phyloP scores from a whole-genome alignment of 179 eudicot species.

The Silene vulgaris region DNA sequence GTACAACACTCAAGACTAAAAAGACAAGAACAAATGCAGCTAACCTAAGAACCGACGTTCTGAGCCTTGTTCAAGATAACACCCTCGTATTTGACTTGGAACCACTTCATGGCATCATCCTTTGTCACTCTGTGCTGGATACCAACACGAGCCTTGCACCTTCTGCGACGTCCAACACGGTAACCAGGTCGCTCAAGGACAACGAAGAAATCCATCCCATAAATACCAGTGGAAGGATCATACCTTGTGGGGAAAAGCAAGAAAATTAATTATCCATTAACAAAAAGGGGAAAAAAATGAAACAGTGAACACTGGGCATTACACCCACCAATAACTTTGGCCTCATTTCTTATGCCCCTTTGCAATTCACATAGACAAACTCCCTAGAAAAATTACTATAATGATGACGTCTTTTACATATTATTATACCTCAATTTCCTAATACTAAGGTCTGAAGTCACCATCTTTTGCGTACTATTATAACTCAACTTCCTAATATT shows the following conservation, averaged over 20 bases:
- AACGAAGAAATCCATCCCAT: conserved; percentile 75
- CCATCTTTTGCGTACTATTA: too few relatives aligned
- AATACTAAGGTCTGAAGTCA: too few relatives aligned
- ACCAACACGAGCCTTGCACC: conserved; percentile 82
- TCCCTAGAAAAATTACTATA: neutral
- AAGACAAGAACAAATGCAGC: neutral
- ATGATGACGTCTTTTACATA: neutral
- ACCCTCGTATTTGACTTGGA: conserved; percentile 76
- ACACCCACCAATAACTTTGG: too few relatives aligned
- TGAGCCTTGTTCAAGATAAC: conserved; percentile 73
- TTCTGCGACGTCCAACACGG: conserved; percentile 71
- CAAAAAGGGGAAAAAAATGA: too few relatives aligned
- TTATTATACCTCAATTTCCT: too few relatives aligned
- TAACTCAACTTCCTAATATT: too few relatives aligned
- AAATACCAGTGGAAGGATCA: conserved; percentile 77
- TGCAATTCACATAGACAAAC: neutral
- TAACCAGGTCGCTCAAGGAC: conserved; percentile 72
- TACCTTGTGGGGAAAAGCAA: conserved; percentile 36
- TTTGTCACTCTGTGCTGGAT: conserved; percentile 79
- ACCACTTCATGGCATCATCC: conserved; percentile 83
- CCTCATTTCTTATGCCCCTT: too few relatives aligned
- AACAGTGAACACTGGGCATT: too few relatives aligned
- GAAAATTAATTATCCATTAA: neutral
- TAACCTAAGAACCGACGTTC: conserved; percentile 23
- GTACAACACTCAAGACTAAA: neutral